phyloP scores from a whole-genome alignment of 106 monocot genomes.

The Chionographis japonica region DNA sequence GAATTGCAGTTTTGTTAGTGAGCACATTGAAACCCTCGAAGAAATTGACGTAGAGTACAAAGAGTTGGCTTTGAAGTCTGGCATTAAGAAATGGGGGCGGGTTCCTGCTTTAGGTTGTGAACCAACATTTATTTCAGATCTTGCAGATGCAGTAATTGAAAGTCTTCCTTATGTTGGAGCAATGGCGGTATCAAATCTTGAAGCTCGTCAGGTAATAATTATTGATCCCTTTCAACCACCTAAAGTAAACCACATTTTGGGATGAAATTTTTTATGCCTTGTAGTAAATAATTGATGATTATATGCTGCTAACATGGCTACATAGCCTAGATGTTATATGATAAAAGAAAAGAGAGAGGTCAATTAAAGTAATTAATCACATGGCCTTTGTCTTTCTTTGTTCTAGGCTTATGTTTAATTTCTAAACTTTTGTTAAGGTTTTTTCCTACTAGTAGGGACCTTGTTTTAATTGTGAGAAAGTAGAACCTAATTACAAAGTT shows the following conservation, averaged over 20 bases:
- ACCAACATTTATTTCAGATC: conserved; percentile 83
- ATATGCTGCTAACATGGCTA: too few relatives aligned
- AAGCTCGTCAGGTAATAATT: conserved; percentile 87
- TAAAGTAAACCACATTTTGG: neutral
- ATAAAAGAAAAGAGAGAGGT: too few relatives aligned
- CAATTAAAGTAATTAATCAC: too few relatives aligned
- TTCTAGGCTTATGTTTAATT: too few relatives aligned
- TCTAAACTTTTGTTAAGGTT: too few relatives aligned
- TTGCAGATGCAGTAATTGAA: conserved; percentile 97
- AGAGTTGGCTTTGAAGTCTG: conserved; percentile 82
- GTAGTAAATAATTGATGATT: too few relatives aligned
- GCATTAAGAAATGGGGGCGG: conserved; percentile 87
- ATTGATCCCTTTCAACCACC: neutral
- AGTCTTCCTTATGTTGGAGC: conserved; percentile 98
- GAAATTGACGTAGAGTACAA: conserved; percentile 99
- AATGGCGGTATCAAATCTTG: conserved; percentile 96
- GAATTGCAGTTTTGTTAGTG: conserved; percentile 87
- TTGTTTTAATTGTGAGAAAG: too few relatives aligned
- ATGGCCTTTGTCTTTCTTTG: too few relatives aligned
- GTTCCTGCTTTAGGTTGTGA: conserved; percentile 99
- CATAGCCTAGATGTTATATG: too few relatives aligned
- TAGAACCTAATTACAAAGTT: too few relatives aligned
- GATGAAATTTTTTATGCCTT: too few relatives aligned
- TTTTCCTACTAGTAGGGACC: too few relatives aligned
- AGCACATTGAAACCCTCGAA: conserved; percentile 99